Conservation (phyloP, 805 yeast genomes). For the Yamadazyma sp. region DNA sequence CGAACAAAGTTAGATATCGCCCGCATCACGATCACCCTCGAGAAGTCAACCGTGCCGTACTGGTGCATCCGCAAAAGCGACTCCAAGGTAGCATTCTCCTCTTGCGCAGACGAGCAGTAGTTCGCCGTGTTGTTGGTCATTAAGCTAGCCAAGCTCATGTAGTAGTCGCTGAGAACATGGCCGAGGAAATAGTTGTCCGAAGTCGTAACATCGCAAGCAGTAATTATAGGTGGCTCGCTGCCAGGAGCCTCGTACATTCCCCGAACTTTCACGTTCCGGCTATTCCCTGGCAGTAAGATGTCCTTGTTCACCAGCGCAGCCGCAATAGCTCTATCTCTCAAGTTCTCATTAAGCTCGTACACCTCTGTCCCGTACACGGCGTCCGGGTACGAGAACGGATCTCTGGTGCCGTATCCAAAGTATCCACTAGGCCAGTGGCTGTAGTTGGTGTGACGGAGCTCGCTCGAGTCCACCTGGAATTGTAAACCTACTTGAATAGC, state of each 20-base stretch:
- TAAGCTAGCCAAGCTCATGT: slow-evolving; percentile 45
- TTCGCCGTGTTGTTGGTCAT: slow-evolving; percentile 59
- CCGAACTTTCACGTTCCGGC: slow-evolving; percentile 46
- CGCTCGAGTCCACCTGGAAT: slow-evolving; percentile 56
- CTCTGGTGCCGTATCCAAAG: slow-evolving; percentile 53
- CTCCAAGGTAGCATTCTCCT: slow-evolving; percentile 66
- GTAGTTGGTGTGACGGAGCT: slow-evolving; percentile 27
- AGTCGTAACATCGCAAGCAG: slow-evolving; percentile 56
- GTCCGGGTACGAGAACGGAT: slow-evolving; percentile 51
- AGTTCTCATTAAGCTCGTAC: slow-evolving; percentile 57
- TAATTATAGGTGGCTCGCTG: slow-evolving; percentile 12
- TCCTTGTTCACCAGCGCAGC: slow-evolving; percentile 44
- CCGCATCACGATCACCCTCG: slow-evolving; percentile 60
- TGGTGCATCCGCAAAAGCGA: slow-evolving; percentile 54
- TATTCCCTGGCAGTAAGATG: slow-evolving; percentile 45
- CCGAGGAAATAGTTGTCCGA: slow-evolving; percentile 64
- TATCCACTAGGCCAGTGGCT: slow-evolving; percentile 61
- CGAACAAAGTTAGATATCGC: slow-evolving; percentile 59
- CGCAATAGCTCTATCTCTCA: slow-evolving; percentile 57
- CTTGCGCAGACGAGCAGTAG: slow-evolving; percentile 65
- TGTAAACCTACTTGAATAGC: slow-evolving; percentile 63
- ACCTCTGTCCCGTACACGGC: slow-evolving; percentile 64
- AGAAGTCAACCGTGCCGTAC: slow-evolving; percentile 55
- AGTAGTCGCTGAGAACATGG: slow-evolving; percentile 48
- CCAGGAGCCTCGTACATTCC: slow-evolving; percentile 37